phyloP scores from a whole-genome alignment of 768 basidiomycete species.

The Suillus subluteus region DNA sequence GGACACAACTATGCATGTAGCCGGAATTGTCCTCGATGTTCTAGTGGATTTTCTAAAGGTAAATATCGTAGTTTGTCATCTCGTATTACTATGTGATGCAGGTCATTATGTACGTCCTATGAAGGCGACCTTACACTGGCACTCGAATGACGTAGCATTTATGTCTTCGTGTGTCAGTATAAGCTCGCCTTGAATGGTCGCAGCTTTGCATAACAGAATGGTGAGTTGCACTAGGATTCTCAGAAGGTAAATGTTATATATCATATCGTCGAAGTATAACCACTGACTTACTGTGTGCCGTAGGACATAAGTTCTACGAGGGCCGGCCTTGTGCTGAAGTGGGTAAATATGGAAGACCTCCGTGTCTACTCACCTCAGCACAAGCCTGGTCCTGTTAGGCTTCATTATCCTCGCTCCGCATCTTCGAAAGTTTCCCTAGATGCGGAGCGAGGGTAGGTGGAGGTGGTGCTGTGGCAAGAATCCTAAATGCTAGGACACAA shows the following conservation, averaged over 20 bases:
- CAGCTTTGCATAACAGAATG: background rate
- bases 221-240: background rate
- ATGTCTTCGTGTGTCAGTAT: no score
- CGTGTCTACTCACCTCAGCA: background rate
- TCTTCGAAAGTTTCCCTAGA: no score
- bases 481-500: no score
- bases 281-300: background rate
- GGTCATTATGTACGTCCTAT: background rate
- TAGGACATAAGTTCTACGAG: background rate
- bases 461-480: background rate
- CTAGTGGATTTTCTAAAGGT: background rate
- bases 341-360: background rate
- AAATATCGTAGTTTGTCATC: background rate
- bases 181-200: background rate
- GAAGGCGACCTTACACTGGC: background rate
- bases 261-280: background rate
- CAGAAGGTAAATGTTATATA: background rate
- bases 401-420: background rate
- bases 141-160: no score
- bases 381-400: background rate
- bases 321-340: background rate
- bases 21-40: no score
- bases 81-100: background rate
- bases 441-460: background rate
- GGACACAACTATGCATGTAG: no score